Conservation (phyloP, 805 yeast genomes). For the Starmerella cellae region DNA sequence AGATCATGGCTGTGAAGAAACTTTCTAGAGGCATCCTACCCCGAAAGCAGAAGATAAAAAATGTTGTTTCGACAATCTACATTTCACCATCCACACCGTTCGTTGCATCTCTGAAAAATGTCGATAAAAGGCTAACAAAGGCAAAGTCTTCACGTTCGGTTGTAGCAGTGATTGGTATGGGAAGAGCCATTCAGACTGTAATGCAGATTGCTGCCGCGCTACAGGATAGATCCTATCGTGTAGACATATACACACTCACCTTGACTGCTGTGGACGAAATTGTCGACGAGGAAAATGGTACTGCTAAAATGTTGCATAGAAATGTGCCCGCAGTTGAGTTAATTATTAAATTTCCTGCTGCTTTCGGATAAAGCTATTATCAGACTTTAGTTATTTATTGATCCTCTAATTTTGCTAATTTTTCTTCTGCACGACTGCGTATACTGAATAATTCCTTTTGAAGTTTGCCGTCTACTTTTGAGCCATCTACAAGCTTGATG, state of each 20-base stretch:
- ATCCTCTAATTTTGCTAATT: constrained; percentile 22
- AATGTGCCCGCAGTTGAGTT: constrained; percentile 35
- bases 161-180: constrained; percentile 61
- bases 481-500: constrained; percentile 31
- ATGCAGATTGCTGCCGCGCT: constrained; percentile 51
- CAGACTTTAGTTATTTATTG: background rate
- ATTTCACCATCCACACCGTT: constrained; percentile 59
- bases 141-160: constrained; percentile 33
- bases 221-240: constrained; percentile 36
- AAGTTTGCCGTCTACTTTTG: constrained; percentile 29
- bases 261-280: constrained; percentile 64
- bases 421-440: constrained; percentile 33
- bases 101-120: constrained; percentile 56
- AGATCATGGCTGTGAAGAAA: constrained; percentile 9
- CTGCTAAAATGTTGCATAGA: constrained; percentile 28
- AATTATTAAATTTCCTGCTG: constrained; percentile 20
- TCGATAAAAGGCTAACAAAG: constrained; percentile 39
- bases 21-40: constrained; percentile 10
- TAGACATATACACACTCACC: constrained; percentile 52
- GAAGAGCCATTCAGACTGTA: constrained; percentile 52
- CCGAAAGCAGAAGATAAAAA: constrained; percentile 1
- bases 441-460: constrained; percentile 32
- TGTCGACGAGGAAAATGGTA: constrained; percentile 23
- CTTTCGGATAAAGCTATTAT: background rate
- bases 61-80: constrained; percentile 28